Evolutionary conservation across 2,329 filamentous ascomycete species (phyloP), one percentile per base, ranked within the genome.

Genomic region (Colletotrichum sp.): DNA sequence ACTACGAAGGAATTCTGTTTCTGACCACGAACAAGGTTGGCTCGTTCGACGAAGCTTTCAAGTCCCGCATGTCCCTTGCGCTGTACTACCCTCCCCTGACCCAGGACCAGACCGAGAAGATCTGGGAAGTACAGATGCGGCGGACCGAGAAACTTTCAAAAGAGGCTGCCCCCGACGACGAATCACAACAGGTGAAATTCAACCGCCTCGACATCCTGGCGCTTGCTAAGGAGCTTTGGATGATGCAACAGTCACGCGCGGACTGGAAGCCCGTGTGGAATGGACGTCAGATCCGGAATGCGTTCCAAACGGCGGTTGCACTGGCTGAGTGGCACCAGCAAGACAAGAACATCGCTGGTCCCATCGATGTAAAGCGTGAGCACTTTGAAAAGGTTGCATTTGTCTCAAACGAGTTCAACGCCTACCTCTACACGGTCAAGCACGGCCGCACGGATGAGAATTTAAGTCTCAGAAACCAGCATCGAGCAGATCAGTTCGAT

Each of bases 1-100:
- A 89, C 79, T 89, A 89, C 80, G 83, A 84, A 7, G 88, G 88
- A 30, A 85, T 89, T 18, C 82, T 90, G 21, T 88, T 90, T 82
- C 84, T 90, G 66, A 89, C 88, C 13, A 89, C 87, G 32, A 90
- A 89, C 82, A 84, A 87, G 12, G 87, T 89, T 21, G 84, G 84
- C 64, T 83, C 83, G 26, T 88, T 90, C 69, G 88, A 89, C 78
- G 81, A 81, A 7, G 88, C 88, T 9, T 89, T 90, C 80, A 86
- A 87, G n/a, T 87, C 84, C 59, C 86, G 88, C 49, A 89, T 90
- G 73, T 87, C 89, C 77, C 86, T 89, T 4, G 64, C 73, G 2
- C 75, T 83, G 13, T 81, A 82, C 77, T 83, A 85, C 76, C 84
- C 84, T 9, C 85, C 83, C 0, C 80, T 87, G 1, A 81, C 83